Percentiles rank a stretch among this genome's conserved stretches.
phyloP scores from a whole-genome alignment of 2,329 filamentous ascomycete species.

The Sphaerostilbella broomeana region DNA sequence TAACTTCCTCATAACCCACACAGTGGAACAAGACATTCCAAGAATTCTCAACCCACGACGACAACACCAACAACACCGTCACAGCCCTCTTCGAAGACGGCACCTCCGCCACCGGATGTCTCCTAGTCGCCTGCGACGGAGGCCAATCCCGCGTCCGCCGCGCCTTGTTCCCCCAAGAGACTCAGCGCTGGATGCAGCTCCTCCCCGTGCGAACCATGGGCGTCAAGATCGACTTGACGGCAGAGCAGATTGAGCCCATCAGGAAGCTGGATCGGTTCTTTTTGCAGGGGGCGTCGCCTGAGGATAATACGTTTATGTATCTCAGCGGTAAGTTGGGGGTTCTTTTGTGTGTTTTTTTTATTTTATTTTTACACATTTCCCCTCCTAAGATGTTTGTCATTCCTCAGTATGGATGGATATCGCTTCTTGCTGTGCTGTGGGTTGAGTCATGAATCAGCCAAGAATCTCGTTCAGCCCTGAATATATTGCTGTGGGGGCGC shows the following conservation, averaged over 20 bases:
- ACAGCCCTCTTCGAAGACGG: conserved; percentile 42
- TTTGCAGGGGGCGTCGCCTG: conserved; percentile 47
- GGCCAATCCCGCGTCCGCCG: conserved; percentile 37
- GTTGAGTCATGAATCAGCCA: no score
- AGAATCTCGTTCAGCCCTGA: no score
- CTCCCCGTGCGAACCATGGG: conserved; percentile 45
- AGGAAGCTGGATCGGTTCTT: conserved; percentile 46
- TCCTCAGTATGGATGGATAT: not conserved
- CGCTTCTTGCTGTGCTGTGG: not conserved
- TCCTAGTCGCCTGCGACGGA: conserved; percentile 48
- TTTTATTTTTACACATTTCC: not conserved
- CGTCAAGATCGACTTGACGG: conserved; percentile 34
- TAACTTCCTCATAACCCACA: no score
- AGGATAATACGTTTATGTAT: conserved; percentile 45
- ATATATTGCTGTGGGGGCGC: not conserved
- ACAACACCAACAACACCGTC: conserved; percentile 28
- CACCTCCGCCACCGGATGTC: conserved; percentile 31
- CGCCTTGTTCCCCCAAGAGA: conserved; percentile 27
- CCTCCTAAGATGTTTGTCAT: not conserved
- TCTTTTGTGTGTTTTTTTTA: not conserved
- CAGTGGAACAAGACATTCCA: conserved; percentile 37
- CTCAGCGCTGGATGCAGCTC: conserved; percentile 29
- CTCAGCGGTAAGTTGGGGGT: conserved; percentile 37
- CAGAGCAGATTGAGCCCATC: conserved; percentile 36
- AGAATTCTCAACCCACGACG: conserved; percentile 23